Evolutionary conservation across 352 stramenopile genomes (phyloP).

Genomic region (Phytophthora parvispora): DNA sequence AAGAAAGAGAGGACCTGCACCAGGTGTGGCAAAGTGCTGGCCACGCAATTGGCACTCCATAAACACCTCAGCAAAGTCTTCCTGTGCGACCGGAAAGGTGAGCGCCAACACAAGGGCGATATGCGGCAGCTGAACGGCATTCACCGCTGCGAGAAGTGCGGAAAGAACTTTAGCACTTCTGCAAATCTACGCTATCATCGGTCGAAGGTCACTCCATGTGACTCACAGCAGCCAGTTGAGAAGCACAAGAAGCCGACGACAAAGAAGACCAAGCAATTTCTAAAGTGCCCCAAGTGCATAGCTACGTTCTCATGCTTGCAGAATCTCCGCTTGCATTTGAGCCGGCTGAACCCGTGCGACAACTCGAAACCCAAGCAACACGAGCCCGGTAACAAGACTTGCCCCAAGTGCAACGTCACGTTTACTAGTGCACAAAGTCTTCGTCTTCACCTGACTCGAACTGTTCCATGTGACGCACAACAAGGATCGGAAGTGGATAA

Average conservation of each 20-base stretch:
- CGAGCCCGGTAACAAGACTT: not conserved
- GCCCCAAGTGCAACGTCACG: not conserved
- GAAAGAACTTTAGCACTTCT: constrained; percentile 10
- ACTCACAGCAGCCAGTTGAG: not conserved
- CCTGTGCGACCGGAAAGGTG: constrained; percentile 13
- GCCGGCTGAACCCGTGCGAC: not conserved
- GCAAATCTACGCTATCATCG: constrained; percentile 1
- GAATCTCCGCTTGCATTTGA: constrained; percentile 4
- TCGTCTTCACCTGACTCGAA: not conserved
- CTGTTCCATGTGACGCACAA: not conserved
- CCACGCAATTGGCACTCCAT: constrained; percentile 2
- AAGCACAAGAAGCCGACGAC: not conserved
- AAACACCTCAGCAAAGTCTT: constrained; percentile 18
- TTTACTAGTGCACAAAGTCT: not conserved
- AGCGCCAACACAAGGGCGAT: constrained; percentile 3
- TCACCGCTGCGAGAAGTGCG: constrained; percentile 7
- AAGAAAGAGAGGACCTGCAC: constrained; percentile 7
- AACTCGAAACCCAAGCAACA: constrained; percentile 1
- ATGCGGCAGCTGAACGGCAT: not conserved
- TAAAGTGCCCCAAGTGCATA: not conserved
- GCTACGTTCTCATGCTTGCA: not conserved
- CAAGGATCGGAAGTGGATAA: not conserved
- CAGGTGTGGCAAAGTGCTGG: constrained; percentile 20
- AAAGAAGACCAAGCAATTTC: not conserved
- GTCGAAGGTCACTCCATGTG: not conserved